Evolutionary conservation across 257 asterid genomes (phyloP), one percentile per base, ranked within the genome.

Genomic region (Pogostemon cablin): DNA sequence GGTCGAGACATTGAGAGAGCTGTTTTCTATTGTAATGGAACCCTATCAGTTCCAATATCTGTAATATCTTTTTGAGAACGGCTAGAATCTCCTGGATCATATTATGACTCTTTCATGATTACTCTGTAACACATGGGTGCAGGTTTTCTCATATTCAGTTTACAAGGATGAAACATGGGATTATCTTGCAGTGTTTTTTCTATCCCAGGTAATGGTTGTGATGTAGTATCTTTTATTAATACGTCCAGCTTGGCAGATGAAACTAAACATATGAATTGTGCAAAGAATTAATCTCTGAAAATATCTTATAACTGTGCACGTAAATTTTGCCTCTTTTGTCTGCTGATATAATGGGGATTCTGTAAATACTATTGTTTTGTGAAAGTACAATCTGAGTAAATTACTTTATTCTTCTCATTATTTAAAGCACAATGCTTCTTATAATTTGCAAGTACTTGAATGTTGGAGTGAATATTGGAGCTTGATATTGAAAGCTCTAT

Each of bases 151-250:
- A 4, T 83, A 78, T 75, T 82, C 83, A 68, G 65, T 82, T 72
- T 83, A 65, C 75, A 67, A 73, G 79, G 93, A 80, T 74, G 91
- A 78, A 75, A 59, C 85, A 65, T 89, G 90, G 96, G 95, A 86
- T 69, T 76, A 55, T 79, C 90, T 89, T 68, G 90, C 88, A 2
- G 77, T 81, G 82, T 79, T 83, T 75, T 82, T 87, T 69, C 68
- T 89, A 39, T 82, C 91, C 54, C 86, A 91, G 98, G 99, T 95
- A 74, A 81, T 66, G 75, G 43, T 71, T 65, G 4, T 46, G 53
- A 41, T 64, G 10, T 75, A 53, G 10, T 75, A 53, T 39, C n/a
- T 39, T 35, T 65, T 9, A 41, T 52, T 4, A 62, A 62, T 79
- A 67, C 48, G 43, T 40, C 65, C 65, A 54, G 61, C 65, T 66